phyloP scores from a whole-genome alignment of 345 rosid species.

The Atalantia buxifolia region DNA sequence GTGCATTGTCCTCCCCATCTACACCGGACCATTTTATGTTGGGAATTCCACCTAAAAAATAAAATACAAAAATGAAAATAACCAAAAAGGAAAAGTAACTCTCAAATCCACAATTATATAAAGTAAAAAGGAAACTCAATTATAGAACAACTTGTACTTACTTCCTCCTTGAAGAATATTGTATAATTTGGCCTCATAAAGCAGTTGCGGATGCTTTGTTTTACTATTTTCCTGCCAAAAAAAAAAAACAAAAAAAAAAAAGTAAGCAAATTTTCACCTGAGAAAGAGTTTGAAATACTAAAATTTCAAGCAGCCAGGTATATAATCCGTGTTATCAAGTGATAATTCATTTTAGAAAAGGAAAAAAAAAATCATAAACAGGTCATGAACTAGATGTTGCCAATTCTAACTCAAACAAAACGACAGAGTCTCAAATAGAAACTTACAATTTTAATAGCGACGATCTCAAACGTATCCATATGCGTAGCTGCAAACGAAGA shows the following conservation, averaged over 20 bases:
- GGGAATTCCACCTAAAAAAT: constrained; percentile 68
- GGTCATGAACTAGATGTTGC: background rate
- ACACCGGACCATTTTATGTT: constrained; percentile 81
- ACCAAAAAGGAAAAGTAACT: background rate
- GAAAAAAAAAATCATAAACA: background rate
- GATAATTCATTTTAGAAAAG: constrained; percentile 1
- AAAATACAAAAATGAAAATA: background rate
- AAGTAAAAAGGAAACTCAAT: background rate
- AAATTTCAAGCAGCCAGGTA: background rate
- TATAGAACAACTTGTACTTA: constrained; percentile 20
- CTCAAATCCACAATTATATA: background rate
- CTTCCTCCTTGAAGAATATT: constrained; percentile 88
- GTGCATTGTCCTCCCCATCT: constrained; percentile 71
- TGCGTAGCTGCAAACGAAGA: constrained; percentile 62
- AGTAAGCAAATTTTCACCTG: background rate
- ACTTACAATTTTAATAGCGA: constrained; percentile 94
- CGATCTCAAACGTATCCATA: constrained; percentile 83
- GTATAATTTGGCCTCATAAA: constrained; percentile 81
- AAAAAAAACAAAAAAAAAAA: background rate
- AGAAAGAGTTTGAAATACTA: background rate
- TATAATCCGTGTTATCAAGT: background rate
- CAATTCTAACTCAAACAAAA: background rate
- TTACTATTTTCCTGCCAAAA: constrained; percentile 65
- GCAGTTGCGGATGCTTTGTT: constrained; percentile 88
- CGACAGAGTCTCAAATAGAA: background rate